Base-by-base conservation (phyloP, 352 stramenopile species). In the Phytophthora constricta region DNA sequence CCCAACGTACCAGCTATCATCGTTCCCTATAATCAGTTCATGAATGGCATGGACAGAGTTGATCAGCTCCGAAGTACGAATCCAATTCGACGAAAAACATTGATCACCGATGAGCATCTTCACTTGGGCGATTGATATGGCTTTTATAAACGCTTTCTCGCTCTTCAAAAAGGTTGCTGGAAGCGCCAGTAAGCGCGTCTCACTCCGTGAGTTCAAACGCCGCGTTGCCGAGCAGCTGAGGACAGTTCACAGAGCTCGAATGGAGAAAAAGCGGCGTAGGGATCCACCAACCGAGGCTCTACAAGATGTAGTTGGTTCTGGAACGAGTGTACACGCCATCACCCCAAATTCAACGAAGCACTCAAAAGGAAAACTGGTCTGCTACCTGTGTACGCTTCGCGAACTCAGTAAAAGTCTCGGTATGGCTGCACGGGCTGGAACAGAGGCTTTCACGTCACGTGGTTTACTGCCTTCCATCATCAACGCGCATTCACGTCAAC, bases 71-170 rank as follows among this genome's bases (percentile, higher is more conserved):
- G n/a, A n/a, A n/a, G n/a, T n/a, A n/a, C n/a, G n/a, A n/a, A 64
- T 17, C 23, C 57, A 27, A 65, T 22, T 2, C 16, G 47, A 23
- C 23, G 58, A 8, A 57, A 65, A 27, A 47, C 57, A 17, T 19
- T 17, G 47, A 3, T 20, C 58, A 2, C 50, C 47, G 2, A 65
- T 58, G 58, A 58, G 47, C 11, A 39, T 51, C 5, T 52, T 58
- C 13, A 58, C 58, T 14, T 65, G 58, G 54, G 26, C 17, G 17
- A 14, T 62, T 17, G 45, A 58, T 57, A 13, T 65, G 16, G 33
- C 9, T 5, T 3, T 58, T 9, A 37, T 65, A 14, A 65, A 65
- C 19, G 58, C 47, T 2, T 65, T 52, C 19, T 22, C 22, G 4
- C 14, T 43, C 7, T 39, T 13, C 31, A 39, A 39, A 39, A 39